phyloP scores from a whole-genome alignment of 1,139 yeast genomes.

The Geotrichum europaeum region DNA sequence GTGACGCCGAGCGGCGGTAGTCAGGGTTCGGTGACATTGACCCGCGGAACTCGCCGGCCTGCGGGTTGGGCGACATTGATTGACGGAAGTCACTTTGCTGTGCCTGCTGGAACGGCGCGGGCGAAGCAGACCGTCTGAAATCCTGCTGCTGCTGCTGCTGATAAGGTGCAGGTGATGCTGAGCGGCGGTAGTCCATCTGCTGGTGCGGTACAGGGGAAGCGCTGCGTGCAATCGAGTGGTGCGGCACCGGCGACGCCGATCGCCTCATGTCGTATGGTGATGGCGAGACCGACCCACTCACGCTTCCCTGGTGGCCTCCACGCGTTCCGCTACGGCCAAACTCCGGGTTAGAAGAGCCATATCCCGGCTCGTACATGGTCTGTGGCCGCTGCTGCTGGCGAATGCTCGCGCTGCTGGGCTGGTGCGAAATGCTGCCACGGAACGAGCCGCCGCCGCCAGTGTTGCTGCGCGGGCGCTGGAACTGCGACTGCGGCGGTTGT shows the following conservation, averaged over 20 bases:
- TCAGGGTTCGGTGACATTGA: slow-evolving; percentile 18
- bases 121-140: slow-evolving; percentile 22
- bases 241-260: slow-evolving; percentile 10
- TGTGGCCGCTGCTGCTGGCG: slow-evolving; percentile 7
- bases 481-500: slow-evolving; percentile 12
- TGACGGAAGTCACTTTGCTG: slow-evolving; percentile 4
- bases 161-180: slow-evolving; percentile 17
- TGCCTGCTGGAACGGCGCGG: slow-evolving; percentile 19
- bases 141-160: slow-evolving; percentile 13
- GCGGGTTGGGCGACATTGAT: slow-evolving; percentile 12
- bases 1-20: slow-evolving; percentile 13
- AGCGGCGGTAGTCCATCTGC: slow-evolving; percentile 7
- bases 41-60: slow-evolving; percentile 8
- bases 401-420: slow-evolving; percentile 3
- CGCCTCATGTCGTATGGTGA: slow-evolving; percentile 6
- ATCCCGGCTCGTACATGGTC: slow-evolving; percentile 13
- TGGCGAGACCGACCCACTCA: slow-evolving; percentile 7
- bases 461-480: slow-evolving; percentile 1
- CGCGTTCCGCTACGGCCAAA: slow-evolving; percentile 11
- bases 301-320: background rate
- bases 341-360: slow-evolving; percentile 12
- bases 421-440: slow-evolving; percentile 8
- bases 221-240: slow-evolving; percentile 5
- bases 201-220: slow-evolving; percentile 16
- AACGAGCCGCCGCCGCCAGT: slow-evolving; percentile 6